Evolutionary conservation across 305 asterid genomes (phyloP).

Genomic region (Solanum hybrid): DNA sequence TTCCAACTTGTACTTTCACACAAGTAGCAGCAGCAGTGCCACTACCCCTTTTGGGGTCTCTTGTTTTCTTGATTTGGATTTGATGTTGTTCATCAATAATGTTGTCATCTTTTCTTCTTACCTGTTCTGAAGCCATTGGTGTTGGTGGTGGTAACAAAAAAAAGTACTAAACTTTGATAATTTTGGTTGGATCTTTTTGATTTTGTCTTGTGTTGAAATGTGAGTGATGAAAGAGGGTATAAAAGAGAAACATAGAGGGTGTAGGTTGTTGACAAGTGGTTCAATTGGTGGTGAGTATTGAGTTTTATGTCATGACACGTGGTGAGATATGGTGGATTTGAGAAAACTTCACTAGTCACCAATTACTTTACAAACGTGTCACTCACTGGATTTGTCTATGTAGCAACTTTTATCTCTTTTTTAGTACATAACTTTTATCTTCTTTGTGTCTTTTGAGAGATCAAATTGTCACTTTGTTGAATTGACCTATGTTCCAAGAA

Average conservation of each 20-base stretch:
- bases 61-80: constrained; percentile 40
- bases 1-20: constrained; percentile 12
- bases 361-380: not conserved
- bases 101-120: constrained; percentile 26
- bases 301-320: not conserved
- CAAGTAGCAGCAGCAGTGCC: constrained; percentile 43
- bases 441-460: not conserved
- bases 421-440: not conserved
- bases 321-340: not conserved
- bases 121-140: constrained; percentile 50
- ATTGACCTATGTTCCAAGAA: not conserved
- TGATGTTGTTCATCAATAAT: constrained; percentile 26
- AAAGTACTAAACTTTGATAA: not conserved
- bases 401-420: not conserved
- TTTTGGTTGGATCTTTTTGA: not conserved
- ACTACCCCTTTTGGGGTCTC: constrained; percentile 46
- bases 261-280: not conserved
- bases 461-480: not conserved
- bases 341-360: not conserved
- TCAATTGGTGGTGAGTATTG: not conserved
- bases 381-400: not conserved
- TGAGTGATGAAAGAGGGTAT: not conserved
- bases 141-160: not conserved
- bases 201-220: not conserved
- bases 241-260: not conserved